These are phyloP conservation scores for Tulasnella sp. DNA, from an alignment of 768 basidiomycete genomes.

Conservation along the genomic window DNA sequence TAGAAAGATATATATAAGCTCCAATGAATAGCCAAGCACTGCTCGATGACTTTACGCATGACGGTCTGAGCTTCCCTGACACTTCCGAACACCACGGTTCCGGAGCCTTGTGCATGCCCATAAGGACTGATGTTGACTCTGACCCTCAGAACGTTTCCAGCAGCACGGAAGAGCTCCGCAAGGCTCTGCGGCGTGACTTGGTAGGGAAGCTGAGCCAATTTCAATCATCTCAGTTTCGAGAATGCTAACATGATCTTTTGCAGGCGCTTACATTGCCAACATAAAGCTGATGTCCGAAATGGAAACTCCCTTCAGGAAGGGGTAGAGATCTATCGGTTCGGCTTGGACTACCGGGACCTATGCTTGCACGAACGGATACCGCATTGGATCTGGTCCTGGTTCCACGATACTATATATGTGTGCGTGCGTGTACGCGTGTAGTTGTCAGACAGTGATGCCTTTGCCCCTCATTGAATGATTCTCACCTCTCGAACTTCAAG, in stretches of 20 bases:
- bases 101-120: constrained; percentile 85
- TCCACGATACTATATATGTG: constrained; percentile 44
- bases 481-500: constrained; percentile 92
- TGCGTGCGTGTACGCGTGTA: no score
- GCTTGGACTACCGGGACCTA: constrained; percentile 94
- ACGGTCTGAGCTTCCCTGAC: constrained; percentile 73
- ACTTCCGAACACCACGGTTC: constrained; percentile 66
- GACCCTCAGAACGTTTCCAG: constrained; percentile 82
- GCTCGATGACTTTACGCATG: constrained; percentile 9
- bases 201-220: constrained; percentile 29
- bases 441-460: not conserved
- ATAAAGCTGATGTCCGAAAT: constrained; percentile 87
- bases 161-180: constrained; percentile 89
- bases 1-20: constrained; percentile 10
- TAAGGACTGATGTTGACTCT: constrained; percentile 84
- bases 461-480: not conserved
- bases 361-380: constrained; percentile 90
- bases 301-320: constrained; percentile 44
- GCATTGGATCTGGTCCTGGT: constrained; percentile 68
- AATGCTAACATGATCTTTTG: not conserved
- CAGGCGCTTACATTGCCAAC: constrained; percentile 66
- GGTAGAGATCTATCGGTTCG: constrained; percentile 57
- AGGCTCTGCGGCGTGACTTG: constrained; percentile 78
- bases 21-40: not conserved
- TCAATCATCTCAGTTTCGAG: not conserved